Evolutionary conservation across 2,329 filamentous ascomycete species (phyloP).

Genomic region (Penicillium corylophilum): DNA sequence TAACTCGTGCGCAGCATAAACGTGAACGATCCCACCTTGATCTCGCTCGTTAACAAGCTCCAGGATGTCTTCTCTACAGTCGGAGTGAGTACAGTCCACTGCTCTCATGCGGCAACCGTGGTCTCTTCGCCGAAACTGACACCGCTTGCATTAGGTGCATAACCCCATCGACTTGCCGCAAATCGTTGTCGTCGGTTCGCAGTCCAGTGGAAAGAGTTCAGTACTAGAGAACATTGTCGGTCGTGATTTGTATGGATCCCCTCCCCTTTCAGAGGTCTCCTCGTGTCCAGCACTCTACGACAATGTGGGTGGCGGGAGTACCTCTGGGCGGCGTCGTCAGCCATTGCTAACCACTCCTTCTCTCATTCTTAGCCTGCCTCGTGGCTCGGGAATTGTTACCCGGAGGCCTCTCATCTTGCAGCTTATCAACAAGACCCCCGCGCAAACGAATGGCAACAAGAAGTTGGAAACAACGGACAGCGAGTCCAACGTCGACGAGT

Average conservation of each 20-base stretch:
- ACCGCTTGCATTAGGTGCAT: conserved; percentile 65
- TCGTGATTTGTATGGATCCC: conserved; percentile 81
- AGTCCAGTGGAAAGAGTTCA: conserved; percentile 99
- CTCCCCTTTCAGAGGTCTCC: not conserved
- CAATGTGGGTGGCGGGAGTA: conserved; percentile 14
- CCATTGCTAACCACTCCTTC: conserved; percentile 27
- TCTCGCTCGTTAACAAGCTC: conserved; percentile 93
- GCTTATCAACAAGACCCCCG: conserved; percentile 83
- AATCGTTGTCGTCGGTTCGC: conserved; percentile 96
- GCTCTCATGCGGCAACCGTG: conserved; percentile 1
- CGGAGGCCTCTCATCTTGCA: conserved; percentile 93
- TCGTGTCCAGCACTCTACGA: conserved; percentile 2
- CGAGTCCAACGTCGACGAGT: conserved; percentile 89
- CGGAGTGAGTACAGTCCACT: conserved; percentile 59
- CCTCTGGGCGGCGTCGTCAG: conserved; percentile 13
- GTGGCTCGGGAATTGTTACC: conserved; percentile 96
- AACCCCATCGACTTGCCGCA: conserved; percentile 99
- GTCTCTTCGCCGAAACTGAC: conserved; percentile 25
- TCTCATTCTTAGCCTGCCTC: conserved; percentile 68
- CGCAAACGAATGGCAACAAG: conserved; percentile 69
- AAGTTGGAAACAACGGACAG: conserved; percentile 70
- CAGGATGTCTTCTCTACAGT: conserved; percentile 99
- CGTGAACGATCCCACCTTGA: conserved; percentile 68
- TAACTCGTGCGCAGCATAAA: conserved; percentile 57
- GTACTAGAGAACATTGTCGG: conserved; percentile 98